Percentiles rank a stretch among this genome's conserved stretches.
Evolutionary conservation across 176 grass and related monocot genomes (phyloP).

Genomic region (Typha latifolia): DNA sequence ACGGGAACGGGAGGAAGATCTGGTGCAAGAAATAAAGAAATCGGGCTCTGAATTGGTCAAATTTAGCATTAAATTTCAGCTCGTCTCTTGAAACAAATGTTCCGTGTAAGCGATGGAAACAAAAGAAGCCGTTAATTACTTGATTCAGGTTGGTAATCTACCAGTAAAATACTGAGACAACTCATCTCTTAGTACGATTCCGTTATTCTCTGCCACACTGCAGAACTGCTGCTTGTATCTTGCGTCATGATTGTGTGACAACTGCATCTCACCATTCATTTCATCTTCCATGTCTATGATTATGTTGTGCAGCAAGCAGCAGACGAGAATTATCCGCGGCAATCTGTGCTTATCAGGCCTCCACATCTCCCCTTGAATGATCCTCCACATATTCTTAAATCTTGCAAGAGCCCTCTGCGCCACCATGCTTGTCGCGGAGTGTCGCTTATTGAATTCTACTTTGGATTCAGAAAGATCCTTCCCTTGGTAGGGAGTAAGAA

Average conservation of each 20-base stretch:
- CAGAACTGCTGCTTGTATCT: constrained; percentile 45
- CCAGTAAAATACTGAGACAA: constrained; percentile 22
- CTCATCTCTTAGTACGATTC: constrained; percentile 29
- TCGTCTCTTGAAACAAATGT: constrained; percentile 4
- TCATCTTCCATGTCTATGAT: constrained; percentile 43
- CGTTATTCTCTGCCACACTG: constrained; percentile 20
- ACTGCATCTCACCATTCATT: constrained; percentile 11
- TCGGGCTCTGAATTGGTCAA: neutral
- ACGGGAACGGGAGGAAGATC: too few relatives aligned
- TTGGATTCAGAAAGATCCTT: constrained; percentile 23
- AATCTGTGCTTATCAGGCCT: constrained; percentile 57
- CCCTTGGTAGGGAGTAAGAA: constrained; percentile 71
- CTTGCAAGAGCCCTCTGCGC: constrained; percentile 38
- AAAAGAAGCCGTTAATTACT: neutral
- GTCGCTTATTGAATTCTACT: constrained; percentile 54
- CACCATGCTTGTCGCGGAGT: constrained; percentile 17
- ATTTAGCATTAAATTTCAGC: constrained; percentile 4
- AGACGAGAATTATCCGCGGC: constrained; percentile 59
- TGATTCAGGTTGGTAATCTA: constrained; percentile 5
- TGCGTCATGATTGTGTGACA: constrained; percentile 29
- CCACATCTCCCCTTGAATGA: constrained; percentile 55
- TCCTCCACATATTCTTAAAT: constrained; percentile 48
- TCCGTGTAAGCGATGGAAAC: neutral
- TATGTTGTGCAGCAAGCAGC: constrained; percentile 63
- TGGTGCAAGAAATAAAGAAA: neutral